These are phyloP conservation scores for Phtheirospermum japonicum DNA, from an alignment of 257 asterid genomes.

Conservation along the genomic window DNA sequence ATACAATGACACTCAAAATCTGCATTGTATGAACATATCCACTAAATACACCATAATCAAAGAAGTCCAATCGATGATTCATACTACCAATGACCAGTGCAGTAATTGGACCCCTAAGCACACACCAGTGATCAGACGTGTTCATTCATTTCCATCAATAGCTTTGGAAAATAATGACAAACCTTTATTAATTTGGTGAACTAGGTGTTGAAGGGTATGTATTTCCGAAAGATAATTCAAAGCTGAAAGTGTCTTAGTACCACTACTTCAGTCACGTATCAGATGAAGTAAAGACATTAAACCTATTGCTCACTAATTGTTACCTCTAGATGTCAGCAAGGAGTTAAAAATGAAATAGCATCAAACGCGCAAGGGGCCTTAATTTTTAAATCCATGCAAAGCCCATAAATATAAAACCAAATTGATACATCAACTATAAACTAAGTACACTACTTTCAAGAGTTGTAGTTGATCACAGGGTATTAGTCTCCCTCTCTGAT, in stretches of 20 bases:
- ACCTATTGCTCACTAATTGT: not conserved
- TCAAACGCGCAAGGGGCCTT: not conserved
- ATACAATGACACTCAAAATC: conserved; percentile 9
- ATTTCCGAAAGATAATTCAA: not conserved
- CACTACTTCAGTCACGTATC: conserved; percentile 3
- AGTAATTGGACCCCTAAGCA: conserved; percentile 3
- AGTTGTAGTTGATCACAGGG: conserved; percentile 9
- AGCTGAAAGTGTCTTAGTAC: not conserved
- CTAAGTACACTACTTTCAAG: not conserved
- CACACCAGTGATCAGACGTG: conserved; percentile 9
- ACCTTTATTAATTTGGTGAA: not conserved
- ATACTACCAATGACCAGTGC: conserved; percentile 10
- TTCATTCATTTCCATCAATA: conserved; percentile 8
- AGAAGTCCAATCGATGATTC: conserved; percentile 10
- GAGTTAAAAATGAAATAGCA: conserved; percentile 14
- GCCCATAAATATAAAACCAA: conserved; percentile 7
- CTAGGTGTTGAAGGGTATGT: not conserved
- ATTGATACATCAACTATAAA: conserved; percentile 15
- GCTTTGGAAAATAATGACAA: not conserved
- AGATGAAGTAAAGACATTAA: conserved; percentile 10
- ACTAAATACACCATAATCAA: conserved; percentile 17
- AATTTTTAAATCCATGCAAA: conserved; percentile 7
- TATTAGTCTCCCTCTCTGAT: not conserved
- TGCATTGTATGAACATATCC: conserved; percentile 16
- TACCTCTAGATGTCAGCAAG: conserved; percentile 7